Conservation (phyloP, 2,329 filamentous ascomycete genomes). For the Fusarium ambrosium region DNA sequence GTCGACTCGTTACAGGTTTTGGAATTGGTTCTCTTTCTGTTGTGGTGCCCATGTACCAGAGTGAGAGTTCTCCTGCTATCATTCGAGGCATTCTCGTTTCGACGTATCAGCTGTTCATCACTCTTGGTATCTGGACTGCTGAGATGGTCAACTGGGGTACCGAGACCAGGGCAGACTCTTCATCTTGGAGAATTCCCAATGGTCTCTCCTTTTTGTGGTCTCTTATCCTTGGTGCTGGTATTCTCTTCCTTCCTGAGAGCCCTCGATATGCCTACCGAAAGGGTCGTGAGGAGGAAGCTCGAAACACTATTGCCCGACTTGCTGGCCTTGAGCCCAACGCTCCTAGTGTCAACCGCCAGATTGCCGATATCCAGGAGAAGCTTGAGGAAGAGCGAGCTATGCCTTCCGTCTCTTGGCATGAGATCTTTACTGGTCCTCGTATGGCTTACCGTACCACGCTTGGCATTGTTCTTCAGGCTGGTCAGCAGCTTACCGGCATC, state of each 20-base stretch:
- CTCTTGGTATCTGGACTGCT: slow-evolving; percentile 73
- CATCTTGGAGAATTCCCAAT: slow-evolving; percentile 74
- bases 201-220: slow-evolving; percentile 70
- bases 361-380: slow-evolving; percentile 66
- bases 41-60: slow-evolving; percentile 77
- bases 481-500: slow-evolving; percentile 75
- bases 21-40: slow-evolving; percentile 76
- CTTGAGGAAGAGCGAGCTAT: slow-evolving; percentile 60
- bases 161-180: slow-evolving; percentile 57
- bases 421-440: slow-evolving; percentile 76
- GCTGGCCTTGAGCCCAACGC: slow-evolving; percentile 58
- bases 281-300: slow-evolving; percentile 63
- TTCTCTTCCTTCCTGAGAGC: slow-evolving; percentile 68
- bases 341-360: slow-evolving; percentile 60
- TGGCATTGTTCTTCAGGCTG: slow-evolving; percentile 72
- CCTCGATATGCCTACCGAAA: slow-evolving; percentile 65
- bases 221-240: slow-evolving; percentile 62
- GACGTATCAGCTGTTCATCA: slow-evolving; percentile 78
- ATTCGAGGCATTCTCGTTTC: slow-evolving; percentile 74
- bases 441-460: slow-evolving; percentile 75
- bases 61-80: slow-evolving; percentile 73
- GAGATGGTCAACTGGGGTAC: slow-evolving; percentile 75
- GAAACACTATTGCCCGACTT: slow-evolving; percentile 61
- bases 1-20: slow-evolving; percentile 74
- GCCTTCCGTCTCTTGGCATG: slow-evolving; percentile 57